These are phyloP conservation scores for Aspergillus sp. DNA, from an alignment of 2,329 filamentous ascomycete genomes.

Conservation along the genomic window DNA sequence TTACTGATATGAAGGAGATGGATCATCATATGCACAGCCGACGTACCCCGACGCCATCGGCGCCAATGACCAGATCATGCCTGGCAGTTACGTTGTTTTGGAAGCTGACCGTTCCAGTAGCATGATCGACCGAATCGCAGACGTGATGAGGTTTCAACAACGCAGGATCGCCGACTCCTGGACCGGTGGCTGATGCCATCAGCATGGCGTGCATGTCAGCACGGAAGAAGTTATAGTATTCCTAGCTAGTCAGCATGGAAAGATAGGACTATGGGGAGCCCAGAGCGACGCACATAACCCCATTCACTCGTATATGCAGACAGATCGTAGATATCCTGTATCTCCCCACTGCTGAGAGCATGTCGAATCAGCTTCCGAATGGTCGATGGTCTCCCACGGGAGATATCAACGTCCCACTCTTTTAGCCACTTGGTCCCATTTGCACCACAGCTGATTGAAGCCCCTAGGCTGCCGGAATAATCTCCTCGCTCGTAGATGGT, in stretches of 20 bases:
- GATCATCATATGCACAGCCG: background rate
- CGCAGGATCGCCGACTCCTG: constrained; percentile 14
- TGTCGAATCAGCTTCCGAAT: constrained; percentile 30
- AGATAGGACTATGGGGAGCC: background rate
- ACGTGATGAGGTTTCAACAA: constrained; percentile 6
- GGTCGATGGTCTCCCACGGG: constrained; percentile 22
- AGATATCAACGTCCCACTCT: constrained; percentile 23
- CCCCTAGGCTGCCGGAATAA: constrained; percentile 21
- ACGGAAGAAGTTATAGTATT: constrained; percentile 21
- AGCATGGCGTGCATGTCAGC: constrained; percentile 20
- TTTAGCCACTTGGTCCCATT: constrained; percentile 21
- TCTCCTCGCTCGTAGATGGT: constrained; percentile 24
- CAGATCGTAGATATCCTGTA: constrained; percentile 23
- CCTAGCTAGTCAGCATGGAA: constrained; percentile 5
- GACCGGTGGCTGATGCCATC: constrained; percentile 16
- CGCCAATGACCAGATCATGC: constrained; percentile 18
- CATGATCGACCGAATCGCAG: background rate
- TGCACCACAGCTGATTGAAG: constrained; percentile 19
- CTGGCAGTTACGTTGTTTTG: constrained; percentile 10
- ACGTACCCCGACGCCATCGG: constrained; percentile 20
- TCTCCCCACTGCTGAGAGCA: constrained; percentile 25
- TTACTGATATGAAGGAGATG: too few species aligned
- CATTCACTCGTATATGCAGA: constrained; percentile 26
- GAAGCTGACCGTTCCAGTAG: constrained; percentile 14
- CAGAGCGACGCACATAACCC: constrained; percentile 13